phyloP scores from a whole-genome alignment of 176 grass and related monocot genomes.

The Calamus simplicifolius region DNA sequence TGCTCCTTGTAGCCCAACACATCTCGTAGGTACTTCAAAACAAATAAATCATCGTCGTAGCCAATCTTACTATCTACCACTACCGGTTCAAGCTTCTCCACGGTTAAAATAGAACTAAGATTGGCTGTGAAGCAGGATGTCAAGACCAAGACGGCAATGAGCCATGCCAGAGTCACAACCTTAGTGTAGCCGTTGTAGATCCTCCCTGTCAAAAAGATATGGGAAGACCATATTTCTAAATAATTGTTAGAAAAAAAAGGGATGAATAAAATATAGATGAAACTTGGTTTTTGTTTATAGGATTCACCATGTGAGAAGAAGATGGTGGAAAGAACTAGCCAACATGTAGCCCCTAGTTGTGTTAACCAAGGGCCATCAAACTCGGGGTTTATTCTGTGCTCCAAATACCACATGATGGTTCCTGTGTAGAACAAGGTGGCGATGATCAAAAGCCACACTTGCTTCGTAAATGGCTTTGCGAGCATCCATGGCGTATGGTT shows the following conservation, averaged over 20 bases:
- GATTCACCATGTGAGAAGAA: slow-evolving; percentile 16
- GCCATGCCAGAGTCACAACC: slow-evolving; percentile 19
- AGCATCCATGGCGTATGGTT: slow-evolving; percentile 7
- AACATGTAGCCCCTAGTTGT: slow-evolving; percentile 22
- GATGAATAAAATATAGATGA: no score
- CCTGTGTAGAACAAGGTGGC: background rate
- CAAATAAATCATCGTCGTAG: slow-evolving; percentile 16
- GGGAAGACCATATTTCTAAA: no score
- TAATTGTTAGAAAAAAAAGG: no score
- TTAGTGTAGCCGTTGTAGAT: slow-evolving; percentile 16
- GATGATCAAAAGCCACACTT: slow-evolving; percentile 15
- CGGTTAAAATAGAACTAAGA: slow-evolving; percentile 20
- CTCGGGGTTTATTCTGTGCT: background rate
- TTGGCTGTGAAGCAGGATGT: slow-evolving; percentile 24
- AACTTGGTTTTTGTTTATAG: no score
- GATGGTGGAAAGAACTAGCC: slow-evolving; percentile 19
- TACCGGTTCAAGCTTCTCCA: slow-evolving; percentile 13
- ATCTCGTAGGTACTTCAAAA: slow-evolving; percentile 10
- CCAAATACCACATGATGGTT: slow-evolving; percentile 18
- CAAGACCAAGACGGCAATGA: slow-evolving; percentile 21
- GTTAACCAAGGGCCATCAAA: background rate
- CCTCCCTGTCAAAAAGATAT: background rate
- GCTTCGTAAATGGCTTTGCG: slow-evolving; percentile 4
- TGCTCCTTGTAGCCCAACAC: background rate
- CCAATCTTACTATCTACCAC: slow-evolving; percentile 9